phyloP scores from a whole-genome alignment of 352 stramenopile genomes.

The Globisporangium irregulare region DNA sequence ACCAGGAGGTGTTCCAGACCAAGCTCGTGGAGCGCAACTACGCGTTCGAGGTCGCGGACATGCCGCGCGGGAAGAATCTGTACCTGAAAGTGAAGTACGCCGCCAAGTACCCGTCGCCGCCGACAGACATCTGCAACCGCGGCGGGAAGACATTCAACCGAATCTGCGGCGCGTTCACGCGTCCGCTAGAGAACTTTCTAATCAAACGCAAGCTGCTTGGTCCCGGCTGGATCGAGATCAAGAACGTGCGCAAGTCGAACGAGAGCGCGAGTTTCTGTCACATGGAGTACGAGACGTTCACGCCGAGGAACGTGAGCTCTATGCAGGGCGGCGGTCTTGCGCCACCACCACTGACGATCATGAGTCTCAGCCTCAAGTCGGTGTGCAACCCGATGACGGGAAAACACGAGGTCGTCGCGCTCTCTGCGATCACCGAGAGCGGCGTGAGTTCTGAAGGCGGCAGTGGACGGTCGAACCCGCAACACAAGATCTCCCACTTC shows the following conservation, averaged over 20 bases:
- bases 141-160: slow-evolving; percentile 92
- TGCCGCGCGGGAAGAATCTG: slow-evolving; percentile 93
- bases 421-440: slow-evolving; percentile 77
- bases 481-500: slow-evolving; percentile 68
- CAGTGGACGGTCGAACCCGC: slow-evolving; percentile 24
- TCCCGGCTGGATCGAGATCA: slow-evolving; percentile 97
- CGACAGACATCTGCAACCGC: slow-evolving; percentile 74
- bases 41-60: slow-evolving; percentile 95
- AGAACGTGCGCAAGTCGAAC: slow-evolving; percentile 70
- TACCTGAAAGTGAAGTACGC: slow-evolving; percentile 99
- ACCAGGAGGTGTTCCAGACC: slow-evolving; percentile 89
- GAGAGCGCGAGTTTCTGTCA: slow-evolving; percentile 91
- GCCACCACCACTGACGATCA: slow-evolving; percentile 92
- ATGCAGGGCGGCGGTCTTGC: slow-evolving; percentile 62
- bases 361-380: slow-evolving; percentile 97
- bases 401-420: slow-evolving; percentile 94
- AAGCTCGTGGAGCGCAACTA: slow-evolving; percentile 97
- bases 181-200: slow-evolving; percentile 96
- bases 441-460: slow-evolving; percentile 71
- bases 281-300: slow-evolving; percentile 91
- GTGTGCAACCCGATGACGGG: slow-evolving; percentile 95
- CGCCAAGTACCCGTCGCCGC: slow-evolving; percentile 88
- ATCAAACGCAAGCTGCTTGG: slow-evolving; percentile 97
- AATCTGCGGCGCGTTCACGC: slow-evolving; percentile 94
- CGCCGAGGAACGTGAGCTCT: slow-evolving; percentile 88